Evolutionary conservation across 768 basidiomycete species (phyloP), one percentile per base, ranked within the genome.

Genomic region (Suillus spraguei): DNA sequence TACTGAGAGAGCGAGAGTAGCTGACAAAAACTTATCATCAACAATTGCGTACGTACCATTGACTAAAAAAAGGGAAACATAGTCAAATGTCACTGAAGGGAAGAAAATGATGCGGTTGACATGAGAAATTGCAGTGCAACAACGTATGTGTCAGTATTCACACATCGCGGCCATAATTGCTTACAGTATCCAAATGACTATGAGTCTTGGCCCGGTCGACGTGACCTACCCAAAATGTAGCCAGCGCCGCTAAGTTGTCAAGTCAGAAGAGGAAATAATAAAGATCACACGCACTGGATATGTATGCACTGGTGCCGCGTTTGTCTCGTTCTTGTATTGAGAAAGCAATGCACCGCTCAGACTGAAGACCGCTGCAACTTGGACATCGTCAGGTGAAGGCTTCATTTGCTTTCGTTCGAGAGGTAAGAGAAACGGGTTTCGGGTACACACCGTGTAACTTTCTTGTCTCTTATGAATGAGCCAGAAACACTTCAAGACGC

Each of bases 31-130:
- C 72, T n/a, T n/a, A 70, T 86, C 85, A 60, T 82, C 82, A 20
- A 78, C 67, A 2, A 84, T 85, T 3, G 84, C 85, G 32, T 76
- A 79, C 5, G 76, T 76, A 22, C 81, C 79, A 56, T 78, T 81
- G 63, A 81, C 70, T 73, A 85, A 87, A 16, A 85, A 73, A 60
- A 86, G 77, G 10, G 83, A 79, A 28, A 84, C 82, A 66, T 83
- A 85, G 72, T 87, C 85, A 14, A 83, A 86, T 0, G 80, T 71
- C 13, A 77, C 72, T 65, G 38, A 2, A 10, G 33, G 39, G 16
- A 20, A 61, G 32, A 9, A 50, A 60, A 16, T 35, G 24, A 5
- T 22, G 16, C n/a, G 20, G 39, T 41, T 53, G 14, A 39, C 20
- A 17, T 49, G 52, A 28, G 2, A 2, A n/a, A 28, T 28, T 28